phyloP scores from a whole-genome alignment of 345 rosid species.

The Geranium rotundifolium region DNA sequence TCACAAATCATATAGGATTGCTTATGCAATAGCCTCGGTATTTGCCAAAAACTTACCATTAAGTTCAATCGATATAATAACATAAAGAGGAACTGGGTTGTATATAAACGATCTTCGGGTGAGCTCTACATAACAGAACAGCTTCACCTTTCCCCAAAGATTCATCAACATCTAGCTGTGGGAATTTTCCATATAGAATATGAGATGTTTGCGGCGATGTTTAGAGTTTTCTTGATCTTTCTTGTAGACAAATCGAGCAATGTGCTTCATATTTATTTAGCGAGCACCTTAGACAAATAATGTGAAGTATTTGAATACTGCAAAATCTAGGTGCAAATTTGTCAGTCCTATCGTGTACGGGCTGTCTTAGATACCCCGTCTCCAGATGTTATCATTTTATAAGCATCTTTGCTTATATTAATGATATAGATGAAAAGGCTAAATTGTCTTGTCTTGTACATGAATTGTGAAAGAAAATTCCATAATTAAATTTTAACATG shows the following conservation, averaged over 20 bases:
- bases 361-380: neutral
- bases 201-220: neutral
- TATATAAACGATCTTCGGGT: no score
- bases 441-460: no score
- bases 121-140: neutral
- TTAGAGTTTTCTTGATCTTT: neutral
- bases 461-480: no score
- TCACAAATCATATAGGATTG: neutral
- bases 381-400: neutral
- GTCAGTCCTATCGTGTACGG: slow-evolving; percentile 3
- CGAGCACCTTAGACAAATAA: neutral
- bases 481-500: no score
- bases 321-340: neutral
- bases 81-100: neutral
- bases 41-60: no score
- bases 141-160: slow-evolving; percentile 7
- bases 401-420: neutral
- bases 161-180: slow-evolving; percentile 11
- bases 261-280: neutral
- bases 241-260: neutral
- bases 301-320: neutral
- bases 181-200: neutral
- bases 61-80: no score
- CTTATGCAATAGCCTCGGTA: neutral
- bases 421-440: neutral